Percentiles rank a stretch among this genome's conserved stretches.
phyloP scores from a whole-genome alignment of 805 yeast genomes.

The Yarrowia osloensis region DNA sequence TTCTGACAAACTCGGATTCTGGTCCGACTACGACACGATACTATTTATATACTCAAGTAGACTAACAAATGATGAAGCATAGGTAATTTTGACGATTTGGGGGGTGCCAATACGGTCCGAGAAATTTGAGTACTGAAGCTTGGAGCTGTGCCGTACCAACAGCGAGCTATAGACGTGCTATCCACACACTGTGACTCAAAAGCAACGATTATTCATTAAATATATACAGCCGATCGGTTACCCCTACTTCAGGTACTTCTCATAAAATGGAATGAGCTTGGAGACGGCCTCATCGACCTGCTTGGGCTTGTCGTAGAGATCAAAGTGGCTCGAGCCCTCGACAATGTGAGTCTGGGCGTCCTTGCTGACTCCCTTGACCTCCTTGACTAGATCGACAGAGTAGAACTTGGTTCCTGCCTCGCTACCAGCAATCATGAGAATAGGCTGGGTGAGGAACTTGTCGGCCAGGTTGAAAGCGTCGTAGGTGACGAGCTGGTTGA shows the following conservation, averaged over 20 bases:
- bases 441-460: conserved; percentile 32
- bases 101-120: too few species aligned
- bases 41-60: conserved; percentile 22
- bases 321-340: conserved; percentile 30
- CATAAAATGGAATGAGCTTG: neutral
- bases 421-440: conserved; percentile 32
- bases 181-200: too few species aligned
- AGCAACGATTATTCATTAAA: too few species aligned
- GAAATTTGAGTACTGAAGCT: too few species aligned
- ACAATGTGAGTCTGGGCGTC: conserved; percentile 1
- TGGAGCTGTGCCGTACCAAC: too few species aligned
- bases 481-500: conserved; percentile 5
- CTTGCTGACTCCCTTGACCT: neutral
- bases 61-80: conserved; percentile 24
- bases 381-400: neutral
- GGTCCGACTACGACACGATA: neutral
- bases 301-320: conserved; percentile 32
- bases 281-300: conserved; percentile 9
- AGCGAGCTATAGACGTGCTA: too few species aligned
- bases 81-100: neutral
- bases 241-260: neutral
- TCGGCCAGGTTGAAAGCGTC: conserved; percentile 31
- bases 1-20: too few species aligned
- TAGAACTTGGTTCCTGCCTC: neutral
- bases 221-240: too few species aligned